Evolutionary conservation across 768 basidiomycete species (phyloP), one percentile per base, ranked within the genome.

Genomic region (Boletellus ananiceps): DNA sequence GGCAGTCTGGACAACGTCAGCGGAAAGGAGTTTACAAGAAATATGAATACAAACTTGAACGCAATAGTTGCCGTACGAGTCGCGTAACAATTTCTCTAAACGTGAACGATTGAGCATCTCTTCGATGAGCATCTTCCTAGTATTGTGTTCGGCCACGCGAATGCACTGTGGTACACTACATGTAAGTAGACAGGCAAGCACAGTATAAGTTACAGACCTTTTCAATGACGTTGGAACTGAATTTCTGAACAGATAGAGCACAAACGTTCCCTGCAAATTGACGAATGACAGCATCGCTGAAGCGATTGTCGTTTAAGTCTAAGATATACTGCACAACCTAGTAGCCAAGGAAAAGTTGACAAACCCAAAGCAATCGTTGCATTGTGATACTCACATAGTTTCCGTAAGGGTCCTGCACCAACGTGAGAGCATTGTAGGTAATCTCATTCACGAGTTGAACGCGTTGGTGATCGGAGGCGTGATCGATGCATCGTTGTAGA

Each of bases 181-280:
- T 7, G 40, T 31, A 11, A 49, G 40, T 29, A 37, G 40, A 45
- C 25, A 1, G 8, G 3, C 13, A 15, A 29, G 29, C 19, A 12
- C 23, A 39, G 32, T 14, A 25, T 9, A 11, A 36, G 16, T 12
- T 0, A 52, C 70, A 9, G 34, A 87, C 88, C 79, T 96, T 96
- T 73, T 96, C 94, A 54, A 96, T 94, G 52, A 99, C 96, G 67
- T 99, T 99, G 53, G 95, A 97, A 55, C 93, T 95, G 73, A 99
- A 99, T 72, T 99, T 99, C 69, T 99, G 96, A 14, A 97, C 95
- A 5, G 94, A 98, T 46, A 99, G 74, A 5, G 93, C 93, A 67
- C 94, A 98, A 51, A 98, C 91, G 63, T 99, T 98, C 60, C 96
- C 96, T 46, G 90, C 75, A 71, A 98, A 99, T 65, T 98, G 96